Evolutionary conservation across 805 yeast genomes (phyloP), one percentile per base, ranked within the genome.

Genomic region (Nakazawaea siamensis): DNA sequence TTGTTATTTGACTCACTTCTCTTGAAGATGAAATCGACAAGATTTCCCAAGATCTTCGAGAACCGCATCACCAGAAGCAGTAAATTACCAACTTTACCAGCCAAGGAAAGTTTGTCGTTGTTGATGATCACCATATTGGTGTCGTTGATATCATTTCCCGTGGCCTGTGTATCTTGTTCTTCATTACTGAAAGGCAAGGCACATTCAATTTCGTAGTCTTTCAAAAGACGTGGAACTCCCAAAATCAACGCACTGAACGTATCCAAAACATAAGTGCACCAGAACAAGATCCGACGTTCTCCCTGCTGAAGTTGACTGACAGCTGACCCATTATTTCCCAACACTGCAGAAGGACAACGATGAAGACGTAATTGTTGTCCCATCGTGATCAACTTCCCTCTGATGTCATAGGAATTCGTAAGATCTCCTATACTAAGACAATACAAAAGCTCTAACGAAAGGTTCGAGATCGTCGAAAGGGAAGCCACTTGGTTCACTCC

Each of bases 181-280:
- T 59, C 69, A 33, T 62, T 66, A 21, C 72, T 59, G 33, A 80
- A 74, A 1, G 96, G 95, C 47, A 82, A 57, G 1, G 90, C 88
- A 62, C 95, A 85, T 52, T 85, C 94, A 33, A 86, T 75, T 52
- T 84, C 94, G 47, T 73, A 74, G 50, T 84, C 95, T 48, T 80
- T 80, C 18, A 86, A 57, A 31, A 85, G 57, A 43, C 94, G 62
- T 4, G 95, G 95, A 25, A 84, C 83, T 30, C 96, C 96, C 31
- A 86, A 58, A 39, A 77, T 77, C 40, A 83, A 67, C 3, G 90
- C 75, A 18, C 84, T 64, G 49, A 83, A 83, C 3, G 76, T 68
- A 52, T 87, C 96, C 43, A 87, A 62, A 19, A 77, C 67, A 54
- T 83, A 86, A 29, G 79, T 71, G 43, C 85, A 76, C 96, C 96